Percentiles rank a stretch among this genome's conserved stretches.
Conservation (phyloP, 495 filamentous ascomycete genomes). For the Neurospora sp. region DNA sequence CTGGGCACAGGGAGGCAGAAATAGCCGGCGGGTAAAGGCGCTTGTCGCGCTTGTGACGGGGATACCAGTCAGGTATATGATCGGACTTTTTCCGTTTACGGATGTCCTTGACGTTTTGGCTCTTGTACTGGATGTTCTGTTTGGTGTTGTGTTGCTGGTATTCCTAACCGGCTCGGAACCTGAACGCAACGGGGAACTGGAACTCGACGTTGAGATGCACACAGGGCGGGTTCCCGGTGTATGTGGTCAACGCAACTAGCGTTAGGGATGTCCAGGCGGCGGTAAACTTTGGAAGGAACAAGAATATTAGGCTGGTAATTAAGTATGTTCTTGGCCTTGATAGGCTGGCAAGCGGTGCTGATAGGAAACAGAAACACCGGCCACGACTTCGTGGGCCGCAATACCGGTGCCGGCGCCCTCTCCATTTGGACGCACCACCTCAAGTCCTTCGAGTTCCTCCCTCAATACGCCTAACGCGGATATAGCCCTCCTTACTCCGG, state of each 20-base stretch:
- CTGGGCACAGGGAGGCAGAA: neutral
- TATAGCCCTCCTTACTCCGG: conserved; percentile 22
- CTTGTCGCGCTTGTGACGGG: neutral
- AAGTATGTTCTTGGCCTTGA: no score
- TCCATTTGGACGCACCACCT: conserved; percentile 51
- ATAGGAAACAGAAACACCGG: conserved; percentile 51
- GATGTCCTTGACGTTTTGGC: neutral
- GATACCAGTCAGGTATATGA: neutral
- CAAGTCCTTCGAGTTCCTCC: conserved; percentile 33
- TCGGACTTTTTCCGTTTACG: neutral
- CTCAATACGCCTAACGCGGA: conserved; percentile 25
- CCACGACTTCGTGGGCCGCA: conserved; percentile 52
- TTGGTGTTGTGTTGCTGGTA: no score
- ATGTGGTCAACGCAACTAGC: conserved; percentile 45
- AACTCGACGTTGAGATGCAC: conserved; percentile 32
- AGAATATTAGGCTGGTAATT: conserved; percentile 46
- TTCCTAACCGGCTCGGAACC: no score
- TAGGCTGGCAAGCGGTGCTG: no score
- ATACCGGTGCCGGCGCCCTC: conserved; percentile 40
- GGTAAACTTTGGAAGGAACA: conserved; percentile 51
- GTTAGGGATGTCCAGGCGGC: conserved; percentile 45
- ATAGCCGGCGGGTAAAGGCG: conserved; percentile 3
- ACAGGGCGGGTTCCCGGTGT: conserved; percentile 46
- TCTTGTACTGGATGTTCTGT: no score
- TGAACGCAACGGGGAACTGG: conserved; percentile 11